Evolutionary conservation across 208 protist species (phyloP), one percentile per base, ranked within the genome.

Genomic region (Lotmaria passim): DNA sequence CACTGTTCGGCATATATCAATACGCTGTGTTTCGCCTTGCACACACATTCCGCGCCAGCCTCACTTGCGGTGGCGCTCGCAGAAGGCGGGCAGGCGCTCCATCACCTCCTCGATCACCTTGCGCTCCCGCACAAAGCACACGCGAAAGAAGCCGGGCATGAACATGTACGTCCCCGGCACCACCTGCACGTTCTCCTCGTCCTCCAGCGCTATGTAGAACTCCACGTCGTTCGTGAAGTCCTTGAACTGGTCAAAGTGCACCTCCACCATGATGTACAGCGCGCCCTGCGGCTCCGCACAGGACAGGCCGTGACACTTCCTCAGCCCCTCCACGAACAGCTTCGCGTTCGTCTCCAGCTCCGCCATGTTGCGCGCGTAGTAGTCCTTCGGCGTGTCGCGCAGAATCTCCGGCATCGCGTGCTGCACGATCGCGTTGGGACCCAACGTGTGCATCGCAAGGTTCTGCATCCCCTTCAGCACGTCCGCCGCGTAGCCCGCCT

Each of bases 241-340:
- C 47, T 96, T 84, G 60, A 97, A 95, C 69, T 82, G 59, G 14
- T 75, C 67, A 8, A 91, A 43, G 53, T 96, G 77, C 24, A 98
- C 86, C 31, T 81, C 61, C 38, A 98, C 88, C 50, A 89, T 83
- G 30, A 98, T 83, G 75, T 97, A 98, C 93, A 98, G 97, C 55
- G 95, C 77, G 8, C 82, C 95, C 53, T 78, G 69, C 17, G 96
- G 93, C 6, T 55, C 41, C 34, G 77, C 67, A 74, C 92, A 86
- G 87, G 83, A 65, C 74, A 69, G 73, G 48, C 68, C 71, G 36
- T 60, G 38, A 59, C 59, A 69, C 50, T 70, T 73, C 19, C 78
- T 53, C 46, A 82, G 67, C n/a, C 75, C 63, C 8, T 65, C 71
- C 43, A 74, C 52, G 59, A 76, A 84, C 21, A 78, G 62, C 67